Base-by-base conservation (phyloP, 306 rosid species). In the Cucurbita pepo region DNA sequence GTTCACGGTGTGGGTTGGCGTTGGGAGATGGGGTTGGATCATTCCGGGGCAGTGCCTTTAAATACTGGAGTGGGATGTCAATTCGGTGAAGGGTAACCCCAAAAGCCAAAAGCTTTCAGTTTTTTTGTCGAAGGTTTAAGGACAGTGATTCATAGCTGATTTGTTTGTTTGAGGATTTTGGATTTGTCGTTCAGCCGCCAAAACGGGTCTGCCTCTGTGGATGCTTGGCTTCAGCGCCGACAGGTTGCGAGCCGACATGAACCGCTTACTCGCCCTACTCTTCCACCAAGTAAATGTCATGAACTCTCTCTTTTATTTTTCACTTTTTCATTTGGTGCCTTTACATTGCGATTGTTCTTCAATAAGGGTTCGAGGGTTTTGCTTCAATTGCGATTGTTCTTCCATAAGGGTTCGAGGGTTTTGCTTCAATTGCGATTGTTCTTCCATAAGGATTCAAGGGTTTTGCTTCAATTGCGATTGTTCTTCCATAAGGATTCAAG, bases 201-300 rank as follows among this genome's bases (percentile, higher is more conserved):
- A 94, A 79, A 94, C 98, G 98, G 98, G 98, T 90, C 84, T 94
- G 77, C 95, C 98, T 57, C 59, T 90, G 91, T 94, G 96, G 94
- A 82, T 94, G 96, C 91, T 94, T 82, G 97, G 96, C 72, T 82
- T 90, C 77, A 92, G 90, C 69, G 82, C 82, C 67, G 97, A 88
- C 81, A 88, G 87, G 79, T 82, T 93, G 92, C 90, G 91, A 77
- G 88, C 96, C 83, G 97, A 90, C 82, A 90, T 94, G 98, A 94
- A 89, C 79, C 98, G 97, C 19, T 83, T 94, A 77, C 98, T 94
- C 57, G 87, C 95, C 67, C 77, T 87, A 43, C 98, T 94, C 86
- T 94, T 94, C 81, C 98, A 94, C 80, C 98, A 90, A 90, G 97
- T 88, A 69, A 41, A 0, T 62, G 15, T 40, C 19, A 3, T 19